Conservation (phyloP, 768 basidiomycete species). For the Boletellus ananas region DNA sequence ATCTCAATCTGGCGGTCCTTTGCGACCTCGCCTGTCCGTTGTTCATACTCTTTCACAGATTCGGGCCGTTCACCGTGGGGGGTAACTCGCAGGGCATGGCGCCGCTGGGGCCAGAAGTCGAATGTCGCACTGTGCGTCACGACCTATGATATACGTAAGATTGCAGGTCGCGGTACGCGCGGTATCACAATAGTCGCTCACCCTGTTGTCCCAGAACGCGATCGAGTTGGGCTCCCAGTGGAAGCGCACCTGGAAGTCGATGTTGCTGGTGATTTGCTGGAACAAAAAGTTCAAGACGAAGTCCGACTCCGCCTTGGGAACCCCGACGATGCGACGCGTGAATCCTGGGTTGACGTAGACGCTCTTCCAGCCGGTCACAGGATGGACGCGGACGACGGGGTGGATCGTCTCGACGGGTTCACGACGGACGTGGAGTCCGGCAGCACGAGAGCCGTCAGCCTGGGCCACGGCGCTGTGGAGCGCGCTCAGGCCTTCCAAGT, state of each 20-base stretch:
- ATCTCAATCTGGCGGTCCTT: conserved; percentile 72
- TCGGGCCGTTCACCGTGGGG: conserved; percentile 76
- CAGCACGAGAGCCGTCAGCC: conserved; percentile 68
- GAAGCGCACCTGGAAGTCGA: conserved; percentile 74
- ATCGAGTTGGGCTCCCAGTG: conserved; percentile 73
- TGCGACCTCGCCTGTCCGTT: conserved; percentile 58
- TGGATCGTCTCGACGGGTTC: conserved; percentile 67
- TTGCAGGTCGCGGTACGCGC: background rate
- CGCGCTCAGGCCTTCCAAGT: conserved; percentile 69
- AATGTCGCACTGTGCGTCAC: conserved; percentile 78
- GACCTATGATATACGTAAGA: conserved; percentile 37
- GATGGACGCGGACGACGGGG: conserved; percentile 81
- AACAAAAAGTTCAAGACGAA: conserved; percentile 66
- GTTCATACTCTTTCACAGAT: conserved; percentile 72
- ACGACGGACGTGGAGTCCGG: conserved; percentile 67
- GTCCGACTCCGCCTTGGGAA: conserved; percentile 83
- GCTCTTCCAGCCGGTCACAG: conserved; percentile 81
- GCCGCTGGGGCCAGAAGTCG: conserved; percentile 74
- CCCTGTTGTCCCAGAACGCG: conserved; percentile 87
- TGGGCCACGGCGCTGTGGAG: conserved; percentile 77
- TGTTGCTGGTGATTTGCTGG: conserved; percentile 64
- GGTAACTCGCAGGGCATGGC: conserved; percentile 78
- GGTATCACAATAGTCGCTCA: conserved; percentile 24
- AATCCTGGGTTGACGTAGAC: conserved; percentile 84
- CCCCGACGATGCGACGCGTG: conserved; percentile 71